phyloP scores from a whole-genome alignment of 2,329 filamentous ascomycete genomes.

The Colletotrichum somersetense region DNA sequence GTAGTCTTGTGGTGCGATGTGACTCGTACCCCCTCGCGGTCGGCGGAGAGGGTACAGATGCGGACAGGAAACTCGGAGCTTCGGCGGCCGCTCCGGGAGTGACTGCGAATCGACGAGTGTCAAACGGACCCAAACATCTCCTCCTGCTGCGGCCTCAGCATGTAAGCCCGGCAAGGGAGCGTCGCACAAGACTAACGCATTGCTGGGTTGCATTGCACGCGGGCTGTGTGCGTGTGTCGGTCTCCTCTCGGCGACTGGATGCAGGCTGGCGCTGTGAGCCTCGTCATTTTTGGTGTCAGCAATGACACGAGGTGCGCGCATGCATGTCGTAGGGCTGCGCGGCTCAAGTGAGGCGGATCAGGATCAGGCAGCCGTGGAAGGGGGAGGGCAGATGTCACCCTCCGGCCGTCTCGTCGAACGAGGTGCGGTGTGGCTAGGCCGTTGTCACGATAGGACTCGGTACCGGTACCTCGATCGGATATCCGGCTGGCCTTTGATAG shows the following conservation, averaged over 20 bases:
- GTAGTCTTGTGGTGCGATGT: constrained; percentile 10
- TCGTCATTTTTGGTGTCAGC: constrained; percentile 16
- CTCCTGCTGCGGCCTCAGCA: neutral
- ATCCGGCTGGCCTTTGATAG: neutral
- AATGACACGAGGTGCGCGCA: neutral
- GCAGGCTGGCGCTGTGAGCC: neutral
- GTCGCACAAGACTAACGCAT: neutral
- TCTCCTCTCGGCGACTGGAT: neutral
- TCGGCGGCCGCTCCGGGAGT: neutral
- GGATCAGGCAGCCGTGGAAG: neutral
- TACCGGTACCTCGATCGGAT: neutral
- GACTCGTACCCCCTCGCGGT: neutral
- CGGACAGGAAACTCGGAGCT: neutral
- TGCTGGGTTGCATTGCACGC: neutral
- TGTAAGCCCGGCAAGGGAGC: neutral
- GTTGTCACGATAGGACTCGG: neutral
- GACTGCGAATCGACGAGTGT: neutral
- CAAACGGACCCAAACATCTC: neutral
- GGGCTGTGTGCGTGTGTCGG: constrained; percentile 3
- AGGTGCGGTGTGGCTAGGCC: neutral
- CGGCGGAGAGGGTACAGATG: neutral
- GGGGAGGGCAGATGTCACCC: constrained; percentile 1
- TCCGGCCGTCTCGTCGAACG: neutral
- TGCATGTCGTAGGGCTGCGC: constrained; percentile 36
- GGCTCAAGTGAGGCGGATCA: constrained; percentile 22